Percentiles rank a stretch among this genome's conserved stretches.
Evolutionary conservation across 331 rosid genomes (phyloP).

Genomic region (Cydonia oblonga): DNA sequence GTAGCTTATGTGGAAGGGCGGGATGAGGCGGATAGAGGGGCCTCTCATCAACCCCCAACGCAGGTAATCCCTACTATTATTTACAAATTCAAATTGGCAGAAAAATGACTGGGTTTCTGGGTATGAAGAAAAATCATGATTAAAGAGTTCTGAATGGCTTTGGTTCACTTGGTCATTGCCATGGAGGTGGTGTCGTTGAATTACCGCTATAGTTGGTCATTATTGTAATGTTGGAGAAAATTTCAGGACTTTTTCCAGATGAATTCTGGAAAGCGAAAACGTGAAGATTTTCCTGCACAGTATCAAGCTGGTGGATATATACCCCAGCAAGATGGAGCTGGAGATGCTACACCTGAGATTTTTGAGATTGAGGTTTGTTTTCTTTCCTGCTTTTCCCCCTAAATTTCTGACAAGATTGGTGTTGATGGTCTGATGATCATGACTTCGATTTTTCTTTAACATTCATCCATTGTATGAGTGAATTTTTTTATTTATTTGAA

Average conservation of each 20-base stretch:
- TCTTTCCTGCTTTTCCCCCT: neutral
- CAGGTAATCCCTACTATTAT: slow-evolving; percentile 45
- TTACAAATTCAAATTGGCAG: slow-evolving; percentile 5
- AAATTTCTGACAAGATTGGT: neutral
- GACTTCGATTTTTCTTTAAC: neutral
- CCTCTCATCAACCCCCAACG: slow-evolving; percentile 54
- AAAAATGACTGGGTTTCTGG: slow-evolving; percentile 20
- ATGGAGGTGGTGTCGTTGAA: neutral
- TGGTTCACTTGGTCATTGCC: slow-evolving; percentile 2
- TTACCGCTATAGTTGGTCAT: slow-evolving; percentile 6
- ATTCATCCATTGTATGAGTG: neutral
- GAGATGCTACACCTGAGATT: slow-evolving; percentile 42
- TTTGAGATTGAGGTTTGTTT: slow-evolving; percentile 70
- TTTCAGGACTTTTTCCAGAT: slow-evolving; percentile 69
- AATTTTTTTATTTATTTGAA: neutral
- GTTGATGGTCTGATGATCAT: neutral
- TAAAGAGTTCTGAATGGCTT: slow-evolving; percentile 11
- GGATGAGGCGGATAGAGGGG: slow-evolving; percentile 83
- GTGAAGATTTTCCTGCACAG: slow-evolving; percentile 71
- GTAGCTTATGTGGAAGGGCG: slow-evolving; percentile 97
- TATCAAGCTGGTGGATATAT: slow-evolving; percentile 66
- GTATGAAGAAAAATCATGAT: slow-evolving; percentile 10
- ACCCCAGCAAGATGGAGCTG: slow-evolving; percentile 99
- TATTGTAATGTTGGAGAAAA: slow-evolving; percentile 17
- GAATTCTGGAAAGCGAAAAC: slow-evolving; percentile 77